These are phyloP conservation scores for Botryosphaeria agaves DNA, from an alignment of 2,329 filamentous ascomycete genomes.

Conservation along the genomic window DNA sequence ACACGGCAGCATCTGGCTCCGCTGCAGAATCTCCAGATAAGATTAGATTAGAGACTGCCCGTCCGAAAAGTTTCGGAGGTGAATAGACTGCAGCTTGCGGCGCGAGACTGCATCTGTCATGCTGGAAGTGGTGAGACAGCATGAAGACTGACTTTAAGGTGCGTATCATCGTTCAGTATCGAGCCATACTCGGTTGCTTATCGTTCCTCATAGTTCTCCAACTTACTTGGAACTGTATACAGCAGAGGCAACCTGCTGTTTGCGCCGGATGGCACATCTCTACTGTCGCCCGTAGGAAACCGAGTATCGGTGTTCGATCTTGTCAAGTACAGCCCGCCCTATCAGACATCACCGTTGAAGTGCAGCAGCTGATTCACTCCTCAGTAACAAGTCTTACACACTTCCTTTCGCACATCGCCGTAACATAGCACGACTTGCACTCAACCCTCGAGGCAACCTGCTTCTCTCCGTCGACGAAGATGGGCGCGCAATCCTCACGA, in stretches of 20 bases:
- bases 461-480: constrained; percentile 88
- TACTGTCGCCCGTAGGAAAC: constrained; percentile 94
- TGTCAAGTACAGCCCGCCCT: constrained; percentile 50
- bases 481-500: constrained; percentile 83
- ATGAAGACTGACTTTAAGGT: constrained; percentile 99
- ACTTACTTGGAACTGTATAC: constrained; percentile 95
- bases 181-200: background rate
- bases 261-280: constrained; percentile 85
- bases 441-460: constrained; percentile 81
- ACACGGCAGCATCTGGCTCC: too few relatives aligned
- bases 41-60: constrained; percentile 1
- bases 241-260: constrained; percentile 95
- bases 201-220: constrained; percentile 96
- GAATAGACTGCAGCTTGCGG: background rate
- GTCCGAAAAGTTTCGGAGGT: background rate
- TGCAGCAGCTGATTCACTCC: background rate
- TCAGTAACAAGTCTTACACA: constrained; percentile 71
- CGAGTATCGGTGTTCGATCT: constrained; percentile 91
- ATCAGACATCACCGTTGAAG: background rate
- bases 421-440: constrained; percentile 76
- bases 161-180: too few relatives aligned
- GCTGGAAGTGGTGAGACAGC: too few relatives aligned
- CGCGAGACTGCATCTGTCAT: too few relatives aligned
- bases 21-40: too few relatives aligned
- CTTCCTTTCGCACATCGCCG: constrained; percentile 83